Base-by-base conservation (phyloP, 768 basidiomycete species). In the Daedaleopsis nitida region DNA sequence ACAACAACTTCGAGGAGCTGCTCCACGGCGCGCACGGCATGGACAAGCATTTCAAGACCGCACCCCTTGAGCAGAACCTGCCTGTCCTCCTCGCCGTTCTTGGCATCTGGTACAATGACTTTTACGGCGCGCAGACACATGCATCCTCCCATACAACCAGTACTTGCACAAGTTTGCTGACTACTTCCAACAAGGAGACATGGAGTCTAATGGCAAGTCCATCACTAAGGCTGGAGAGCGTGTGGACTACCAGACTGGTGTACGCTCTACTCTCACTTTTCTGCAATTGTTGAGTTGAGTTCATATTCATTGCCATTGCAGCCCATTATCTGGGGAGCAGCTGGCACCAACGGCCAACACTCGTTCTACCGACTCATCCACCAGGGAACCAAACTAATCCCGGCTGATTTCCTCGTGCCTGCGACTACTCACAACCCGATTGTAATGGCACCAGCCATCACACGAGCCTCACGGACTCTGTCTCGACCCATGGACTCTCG, bases 171-270 rank as follows among this genome's bases (percentile, higher is more conserved):
- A 96, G 76, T 99, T 99, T 69, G 96, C 97, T 39, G 97, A 99
- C 76, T 98, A 98, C 81, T 99, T 99, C 92, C 97, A 98, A 76
- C 97, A 98, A 83, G 96, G 96, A 49, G 97, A 99, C 76, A 99
- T 99, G 97, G 97, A 99, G 77, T 97, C 94, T 23, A 98, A 99
- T 74, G 97, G 97, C 59, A 99, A 98, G 81, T 92, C 86, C 57
- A 84, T 98, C 64, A 98, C 97, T 66, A 99, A 98, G 79, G 82
- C 86, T 60, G 97, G 97, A 8, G 82, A 92, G 65, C 90, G 92
- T 54, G 96, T 99, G 12, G 77, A 92, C 77, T 99, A 98, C 78
- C 88, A 98, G 80, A 98, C 96, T 57, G 97, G 96, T 57, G 94
- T 95, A 78, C 51, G 91, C 70, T 24, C 50, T 9, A 48, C 17